Evolutionary conservation across 768 basidiomycete species (phyloP), one percentile per base, ranked within the genome.

Genomic region (Suillus plorans): DNA sequence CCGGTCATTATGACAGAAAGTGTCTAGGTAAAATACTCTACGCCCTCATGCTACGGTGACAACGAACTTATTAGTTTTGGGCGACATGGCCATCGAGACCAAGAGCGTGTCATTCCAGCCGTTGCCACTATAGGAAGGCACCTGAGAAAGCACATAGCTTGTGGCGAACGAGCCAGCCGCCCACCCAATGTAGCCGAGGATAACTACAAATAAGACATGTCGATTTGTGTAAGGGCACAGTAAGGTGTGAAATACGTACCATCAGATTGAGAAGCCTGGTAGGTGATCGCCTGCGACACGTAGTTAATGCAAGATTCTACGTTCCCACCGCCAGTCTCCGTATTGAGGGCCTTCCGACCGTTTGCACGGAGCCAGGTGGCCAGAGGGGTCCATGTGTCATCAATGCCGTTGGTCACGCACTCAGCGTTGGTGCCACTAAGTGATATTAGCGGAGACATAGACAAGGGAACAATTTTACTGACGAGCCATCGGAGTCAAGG

Each of bases 251-350:
- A 22, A 37, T 25, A 68, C 79, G 42, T 49, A 83, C 84, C 83
- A 70, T 85, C 84, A 41, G 80, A 80, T 71, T 83, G 82, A 50
- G 74, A 71, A 53, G 81, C 80, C 65, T 82, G 82, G 74, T 74
- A 85, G 0, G 72, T 78, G 39, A 83, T 75, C 67, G 84, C 81
- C 64, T 83, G 76, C 50, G 79, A 83, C 66, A 84, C 73, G 65
- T 78, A 81, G 20, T 73, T 70, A 5, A 79, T 73, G 68, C 86
- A 87, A 10, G 79, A 80, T 10, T 78, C 77, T 20, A 79, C 77
- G 67, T 86, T 80, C 14, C 86, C 86, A 20, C 85, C 87, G 45
- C 87, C 87, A 2, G 85, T 87, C 70, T 88, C 87, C 12, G 85
- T 84, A 70, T 86, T 82, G 69, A 89, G 75, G 1, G 86, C 87